Conservation (phyloP, 169 alveolate species). For the Plasmodium malariae region DNA sequence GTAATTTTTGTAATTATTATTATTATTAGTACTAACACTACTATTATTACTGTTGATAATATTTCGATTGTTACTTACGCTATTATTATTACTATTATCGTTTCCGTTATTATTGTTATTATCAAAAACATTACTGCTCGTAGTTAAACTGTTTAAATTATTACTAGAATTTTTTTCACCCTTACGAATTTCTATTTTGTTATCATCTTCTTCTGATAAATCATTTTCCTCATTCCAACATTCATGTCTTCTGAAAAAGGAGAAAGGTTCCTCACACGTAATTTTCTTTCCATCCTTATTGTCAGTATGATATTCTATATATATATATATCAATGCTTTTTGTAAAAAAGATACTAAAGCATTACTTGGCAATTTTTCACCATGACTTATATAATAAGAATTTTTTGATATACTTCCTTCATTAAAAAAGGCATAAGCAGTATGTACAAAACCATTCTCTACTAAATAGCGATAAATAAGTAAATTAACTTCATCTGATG, state of each 20-base stretch:
- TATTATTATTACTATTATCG: neutral
- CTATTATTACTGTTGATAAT: neutral
- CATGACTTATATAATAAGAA: slow-evolving; percentile 88
- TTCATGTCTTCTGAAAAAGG: slow-evolving; percentile 89
- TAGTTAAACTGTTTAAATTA: slow-evolving; percentile 26
- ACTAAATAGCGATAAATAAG: slow-evolving; percentile 90
- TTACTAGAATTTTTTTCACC: slow-evolving; percentile 32
- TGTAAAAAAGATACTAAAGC: slow-evolving; percentile 91
- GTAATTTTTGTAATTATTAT: neutral
- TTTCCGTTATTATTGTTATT: neutral
- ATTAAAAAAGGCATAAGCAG: slow-evolving; percentile 89
- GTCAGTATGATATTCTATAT: slow-evolving; percentile 91
- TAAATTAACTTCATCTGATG: slow-evolving; percentile 92
- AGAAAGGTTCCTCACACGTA: slow-evolving; percentile 89
- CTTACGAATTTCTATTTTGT: slow-evolving; percentile 14
- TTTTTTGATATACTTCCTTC: slow-evolving; percentile 88
- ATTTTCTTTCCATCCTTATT: slow-evolving; percentile 85
- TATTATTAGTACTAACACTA: neutral
- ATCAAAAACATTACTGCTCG: slow-evolving; percentile 30
- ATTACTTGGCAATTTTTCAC: slow-evolving; percentile 90
- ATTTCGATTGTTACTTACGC: no score
- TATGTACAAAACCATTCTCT: slow-evolving; percentile 91
- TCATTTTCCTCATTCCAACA: slow-evolving; percentile 85
- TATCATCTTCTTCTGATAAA: slow-evolving; percentile 73
- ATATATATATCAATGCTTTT: slow-evolving; percentile 91